phyloP scores from a whole-genome alignment of 768 basidiomycete species.

The Naganishia kalamii region DNA sequence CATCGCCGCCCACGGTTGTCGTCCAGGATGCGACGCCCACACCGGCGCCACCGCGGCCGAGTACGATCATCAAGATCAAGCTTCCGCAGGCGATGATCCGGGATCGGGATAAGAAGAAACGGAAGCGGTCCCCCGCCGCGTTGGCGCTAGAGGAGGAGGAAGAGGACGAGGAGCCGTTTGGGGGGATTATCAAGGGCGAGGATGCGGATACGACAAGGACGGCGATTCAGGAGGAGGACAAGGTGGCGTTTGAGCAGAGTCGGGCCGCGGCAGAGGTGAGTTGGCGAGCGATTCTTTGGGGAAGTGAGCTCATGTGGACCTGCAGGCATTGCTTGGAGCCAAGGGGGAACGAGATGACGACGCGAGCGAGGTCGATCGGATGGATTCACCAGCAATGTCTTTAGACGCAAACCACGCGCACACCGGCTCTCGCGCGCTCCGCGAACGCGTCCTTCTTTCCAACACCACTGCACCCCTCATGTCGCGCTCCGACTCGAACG shows the following conservation, averaged over 20 bases:
- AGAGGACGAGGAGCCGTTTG: constrained; percentile 58
- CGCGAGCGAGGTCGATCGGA: background rate
- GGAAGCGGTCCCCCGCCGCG: background rate
- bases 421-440: constrained; percentile 24
- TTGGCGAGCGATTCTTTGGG: too few species aligned
- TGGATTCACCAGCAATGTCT: background rate
- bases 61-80: constrained; percentile 16
- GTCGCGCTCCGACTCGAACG: constrained; percentile 25
- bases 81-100: background rate
- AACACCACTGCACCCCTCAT: constrained; percentile 5
- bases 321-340: constrained; percentile 10
- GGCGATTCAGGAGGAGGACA: constrained; percentile 58
- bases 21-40: background rate
- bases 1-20: background rate
- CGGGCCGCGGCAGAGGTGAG: constrained; percentile 66
- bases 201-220: constrained; percentile 73
- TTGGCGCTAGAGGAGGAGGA: constrained; percentile 56
- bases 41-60: background rate
- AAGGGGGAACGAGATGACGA: constrained; percentile 7
- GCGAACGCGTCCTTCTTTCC: constrained; percentile 34
- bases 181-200: constrained; percentile 63
- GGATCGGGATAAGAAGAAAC: constrained; percentile 8
- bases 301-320: background rate
- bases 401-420: background rate
- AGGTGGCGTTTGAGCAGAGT: constrained; percentile 65